Evolutionary conservation across 495 filamentous ascomycete species (phyloP).

Genomic region (Usnea hakonensis): DNA sequence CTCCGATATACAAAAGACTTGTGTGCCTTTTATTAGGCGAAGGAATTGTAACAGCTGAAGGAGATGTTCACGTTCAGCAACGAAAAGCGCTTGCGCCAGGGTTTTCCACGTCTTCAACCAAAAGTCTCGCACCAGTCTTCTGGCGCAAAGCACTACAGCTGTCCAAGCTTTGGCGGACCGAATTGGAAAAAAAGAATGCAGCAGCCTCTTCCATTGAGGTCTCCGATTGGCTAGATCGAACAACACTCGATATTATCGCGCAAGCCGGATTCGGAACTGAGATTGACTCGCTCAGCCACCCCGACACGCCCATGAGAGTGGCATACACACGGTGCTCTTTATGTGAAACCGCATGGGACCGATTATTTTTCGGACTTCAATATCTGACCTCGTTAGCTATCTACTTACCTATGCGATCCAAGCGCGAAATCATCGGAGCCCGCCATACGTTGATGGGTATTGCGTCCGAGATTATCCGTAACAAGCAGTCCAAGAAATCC

Average conservation of each 20-base stretch:
- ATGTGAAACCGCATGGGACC: conserved; percentile 32
- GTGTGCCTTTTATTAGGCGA: conserved; percentile 41
- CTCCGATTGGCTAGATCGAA: conserved; percentile 40
- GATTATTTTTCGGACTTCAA: conserved; percentile 35
- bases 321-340: conserved; percentile 39
- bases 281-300: conserved; percentile 36
- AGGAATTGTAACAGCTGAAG: conserved; percentile 41
- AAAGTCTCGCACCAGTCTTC: conserved; percentile 38
- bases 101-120: conserved; percentile 40
- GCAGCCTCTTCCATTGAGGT: conserved; percentile 32
- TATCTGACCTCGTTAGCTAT: conserved; percentile 35
- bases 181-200: conserved; percentile 28
- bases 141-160: conserved; percentile 42
- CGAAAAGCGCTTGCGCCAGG: conserved; percentile 40
- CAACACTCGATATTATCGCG: conserved; percentile 47
- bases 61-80: conserved; percentile 35
- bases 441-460: conserved; percentile 32
- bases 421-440: conserved; percentile 36
- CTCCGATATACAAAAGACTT: conserved; percentile 38
- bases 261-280: conserved; percentile 42
- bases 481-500: conserved; percentile 27
- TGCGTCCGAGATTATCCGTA: conserved; percentile 29
- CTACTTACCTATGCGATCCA: conserved; percentile 38
- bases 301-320: conserved; percentile 33
- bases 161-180: conserved; percentile 33